A percentile compares a stretch with the other conserved stretches of the same genome.
These are phyloP conservation scores for Drechslera avenae DNA, from an alignment of 2,329 filamentous ascomycete genomes.

Conservation along the genomic window DNA sequence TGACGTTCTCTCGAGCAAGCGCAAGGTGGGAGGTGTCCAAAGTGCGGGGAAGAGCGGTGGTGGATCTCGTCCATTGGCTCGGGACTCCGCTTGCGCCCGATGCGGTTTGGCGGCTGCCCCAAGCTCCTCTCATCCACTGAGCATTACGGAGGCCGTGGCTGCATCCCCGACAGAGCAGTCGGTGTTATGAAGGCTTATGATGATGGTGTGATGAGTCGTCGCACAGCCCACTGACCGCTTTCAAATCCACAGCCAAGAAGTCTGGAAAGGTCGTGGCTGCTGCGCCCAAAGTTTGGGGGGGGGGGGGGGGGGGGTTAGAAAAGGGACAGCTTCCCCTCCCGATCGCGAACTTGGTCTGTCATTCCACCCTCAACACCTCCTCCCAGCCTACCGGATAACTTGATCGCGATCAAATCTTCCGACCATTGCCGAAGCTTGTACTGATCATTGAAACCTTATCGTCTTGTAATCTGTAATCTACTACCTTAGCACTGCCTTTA, in stretches of 20 bases:
- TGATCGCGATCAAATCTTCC: conserved; percentile 6
- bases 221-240: conserved; percentile 18
- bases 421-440: conserved; percentile 8
- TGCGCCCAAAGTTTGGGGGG: conserved; percentile 6
- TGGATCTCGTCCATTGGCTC: conserved; percentile 19
- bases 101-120: conserved; percentile 5
- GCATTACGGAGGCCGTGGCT: conserved; percentile 16
- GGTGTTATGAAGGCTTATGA: conserved; percentile 8
- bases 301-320: too few species aligned
- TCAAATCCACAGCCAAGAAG: conserved; percentile 11
- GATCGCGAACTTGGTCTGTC: conserved; percentile 4
- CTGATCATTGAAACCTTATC: conserved; percentile 5
- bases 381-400: conserved; percentile 1
- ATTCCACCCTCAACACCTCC: conserved; percentile 7
- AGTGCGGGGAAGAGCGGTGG: conserved; percentile 19
- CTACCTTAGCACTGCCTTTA: not conserved
- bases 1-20: not conserved
- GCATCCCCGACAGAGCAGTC: conserved; percentile 18
- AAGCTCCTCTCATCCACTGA: conserved; percentile 12
- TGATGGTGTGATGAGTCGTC: conserved; percentile 9
- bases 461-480: conserved; percentile 1
- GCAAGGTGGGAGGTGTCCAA: conserved; percentile 1
- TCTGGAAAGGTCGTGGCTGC: conserved; percentile 1
- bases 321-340: conserved; percentile 23
- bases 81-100: conserved; percentile 4